Percentiles rank a stretch among this genome's conserved stretches.
Conservation (phyloP, 208 protist species). For the Acanthamoeba comandoni region DNA sequence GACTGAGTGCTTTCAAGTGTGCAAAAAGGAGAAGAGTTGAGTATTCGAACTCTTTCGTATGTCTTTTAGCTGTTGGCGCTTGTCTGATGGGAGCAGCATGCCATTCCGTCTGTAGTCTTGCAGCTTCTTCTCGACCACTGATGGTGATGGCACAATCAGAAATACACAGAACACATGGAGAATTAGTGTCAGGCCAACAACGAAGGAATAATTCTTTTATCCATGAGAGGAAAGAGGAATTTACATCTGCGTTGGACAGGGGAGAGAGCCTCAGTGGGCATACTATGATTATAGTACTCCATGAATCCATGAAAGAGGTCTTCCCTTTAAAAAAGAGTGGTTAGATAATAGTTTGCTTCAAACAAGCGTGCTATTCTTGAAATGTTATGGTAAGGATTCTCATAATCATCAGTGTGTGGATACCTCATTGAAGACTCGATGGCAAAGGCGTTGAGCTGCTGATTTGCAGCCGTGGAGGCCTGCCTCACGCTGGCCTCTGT, state of each 20-base stretch:
- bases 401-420: conserved; percentile 26
- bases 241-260: conserved; percentile 13
- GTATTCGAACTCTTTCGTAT: conserved; percentile 26
- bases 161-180: background rate
- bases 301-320: conserved; percentile 9
- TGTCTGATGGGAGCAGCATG: background rate
- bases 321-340: background rate
- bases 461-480: conserved; percentile 25
- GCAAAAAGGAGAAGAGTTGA: background rate
- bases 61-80: conserved; percentile 55
- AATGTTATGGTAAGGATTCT: conserved; percentile 21
- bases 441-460: conserved; percentile 46
- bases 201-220: too few species aligned
- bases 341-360: background rate
- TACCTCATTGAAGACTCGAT: conserved; percentile 66
- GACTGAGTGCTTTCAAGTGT: background rate
- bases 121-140: conserved; percentile 36
- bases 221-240: background rate
- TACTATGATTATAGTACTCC: conserved; percentile 9
- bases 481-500: conserved; percentile 7
- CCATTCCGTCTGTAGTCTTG: conserved; percentile 34
- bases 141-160: background rate
- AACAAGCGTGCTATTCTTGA: conserved; percentile 1
- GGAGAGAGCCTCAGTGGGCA: background rate
- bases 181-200: too few species aligned